Base-by-base conservation (phyloP, 768 basidiomycete genomes). In the Hypholoma fasciculare region DNA sequence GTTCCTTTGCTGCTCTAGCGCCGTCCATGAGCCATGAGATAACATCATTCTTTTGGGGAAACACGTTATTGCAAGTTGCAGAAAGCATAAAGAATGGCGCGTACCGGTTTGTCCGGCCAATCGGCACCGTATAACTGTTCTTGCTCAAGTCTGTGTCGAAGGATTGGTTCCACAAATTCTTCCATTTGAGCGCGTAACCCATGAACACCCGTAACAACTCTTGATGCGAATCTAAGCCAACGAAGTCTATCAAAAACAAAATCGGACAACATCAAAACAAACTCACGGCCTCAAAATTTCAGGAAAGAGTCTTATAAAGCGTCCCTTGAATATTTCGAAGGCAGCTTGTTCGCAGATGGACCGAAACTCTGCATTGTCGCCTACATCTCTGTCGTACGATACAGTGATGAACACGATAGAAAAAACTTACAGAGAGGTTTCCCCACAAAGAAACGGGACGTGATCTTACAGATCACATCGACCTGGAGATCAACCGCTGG, bases 21-120 rank as follows among this genome's bases (percentile, higher is more conserved):
- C 65, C 69, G 43, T 78, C 79, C 38, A 82, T 69, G 11, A 82
- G 67, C 80, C 80, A 84, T 16, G 74, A 70, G 0, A 83, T 69
- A n/a, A 82, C 59, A 54, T 82, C 81, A 52, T 76, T 74, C 82
- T 82, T 50, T 55, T 4, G 4, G 4, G 23, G 23, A 23, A 23
- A 23, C 4, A 4, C 4, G 23, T 23, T 4, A 23, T 23, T 23
- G 4, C 23, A 4, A 23, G 23, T 4, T 1, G 4, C 23, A 23
- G 4, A 23, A 23, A 23, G 4, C 23, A 9, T 7, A 23, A 30
- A 20, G 27, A 14, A 50, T 23, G 43, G 16, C 12, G 42, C 59
- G 40, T 19, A 73, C 72, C 37, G 74, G 74, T 62, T 70, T 74
- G 0, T 61, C 69, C 14, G 65, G 60, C 65, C 68, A 72, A 19